Conservation (phyloP, 2,329 filamentous ascomycete genomes). For the Cryphonectria naterciae region DNA sequence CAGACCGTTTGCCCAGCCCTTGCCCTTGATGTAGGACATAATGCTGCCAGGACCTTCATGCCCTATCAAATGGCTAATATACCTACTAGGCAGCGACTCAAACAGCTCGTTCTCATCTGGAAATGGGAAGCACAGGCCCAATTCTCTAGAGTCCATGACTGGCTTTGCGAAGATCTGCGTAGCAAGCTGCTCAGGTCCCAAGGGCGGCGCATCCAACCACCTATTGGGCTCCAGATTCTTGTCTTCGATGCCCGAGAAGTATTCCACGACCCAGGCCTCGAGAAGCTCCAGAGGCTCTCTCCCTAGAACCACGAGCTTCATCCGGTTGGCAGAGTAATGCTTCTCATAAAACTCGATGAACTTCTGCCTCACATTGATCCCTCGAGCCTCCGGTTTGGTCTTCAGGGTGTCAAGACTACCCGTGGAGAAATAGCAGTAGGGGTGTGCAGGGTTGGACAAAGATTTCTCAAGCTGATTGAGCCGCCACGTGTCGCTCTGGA, state of each 20-base stretch:
- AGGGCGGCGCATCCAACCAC: conserved; percentile 57
- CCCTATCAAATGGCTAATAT: conserved; percentile 86
- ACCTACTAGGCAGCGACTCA: conserved; percentile 80
- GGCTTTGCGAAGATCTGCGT: conserved; percentile 87
- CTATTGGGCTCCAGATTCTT: conserved; percentile 71
- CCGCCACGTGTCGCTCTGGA: conserved; percentile 88
- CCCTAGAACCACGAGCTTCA: conserved; percentile 89
- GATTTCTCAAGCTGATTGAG: conserved; percentile 87
- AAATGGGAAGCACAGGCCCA: conserved; percentile 83
- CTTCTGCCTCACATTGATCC: conserved; percentile 83
- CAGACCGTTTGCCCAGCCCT: conserved; percentile 85
- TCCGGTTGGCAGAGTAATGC: conserved; percentile 90
- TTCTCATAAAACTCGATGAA: conserved; percentile 91
- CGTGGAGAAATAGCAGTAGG: conserved; percentile 89
- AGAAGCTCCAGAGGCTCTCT: conserved; percentile 80
- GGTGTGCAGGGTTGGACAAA: conserved; percentile 84
- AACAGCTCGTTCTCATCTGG: conserved; percentile 81
- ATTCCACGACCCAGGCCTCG: conserved; percentile 80
- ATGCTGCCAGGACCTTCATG: conserved; percentile 94
- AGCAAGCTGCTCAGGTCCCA: conserved; percentile 53
- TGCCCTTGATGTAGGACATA: conserved; percentile 84
- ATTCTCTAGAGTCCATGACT: conserved; percentile 81
- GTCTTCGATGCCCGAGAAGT: conserved; percentile 82
- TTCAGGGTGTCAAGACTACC: conserved; percentile 87
- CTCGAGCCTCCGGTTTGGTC: conserved; percentile 75